Evolutionary conservation across 2,329 filamentous ascomycete genomes (phyloP).

Genomic region (Xylaria sp.): DNA sequence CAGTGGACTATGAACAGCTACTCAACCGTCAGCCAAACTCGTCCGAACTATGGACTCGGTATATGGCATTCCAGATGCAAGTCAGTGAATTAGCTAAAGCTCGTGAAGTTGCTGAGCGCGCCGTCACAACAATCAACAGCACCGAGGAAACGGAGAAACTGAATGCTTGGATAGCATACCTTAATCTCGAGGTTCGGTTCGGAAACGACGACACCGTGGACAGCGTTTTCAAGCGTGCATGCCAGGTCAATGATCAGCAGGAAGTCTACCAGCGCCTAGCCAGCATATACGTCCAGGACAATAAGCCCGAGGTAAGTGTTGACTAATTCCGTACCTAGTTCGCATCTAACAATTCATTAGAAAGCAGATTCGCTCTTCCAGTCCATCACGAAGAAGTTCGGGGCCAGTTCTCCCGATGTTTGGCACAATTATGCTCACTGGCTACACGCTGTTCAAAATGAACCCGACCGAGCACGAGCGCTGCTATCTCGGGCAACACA

Average conservation of each 20-base stretch:
- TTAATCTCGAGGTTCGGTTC: constrained; percentile 93
- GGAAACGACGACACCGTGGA: constrained; percentile 83
- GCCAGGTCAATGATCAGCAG: constrained; percentile 89
- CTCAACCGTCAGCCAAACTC: constrained; percentile 91
- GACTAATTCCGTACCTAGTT: not conserved
- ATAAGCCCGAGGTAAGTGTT: constrained; percentile 75
- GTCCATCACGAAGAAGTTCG: constrained; percentile 84
- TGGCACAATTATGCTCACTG: constrained; percentile 97
- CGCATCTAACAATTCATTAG: constrained; percentile 53
- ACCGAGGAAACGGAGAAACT: constrained; percentile 90
- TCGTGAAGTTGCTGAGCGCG: constrained; percentile 86
- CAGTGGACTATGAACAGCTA: constrained; percentile 91
- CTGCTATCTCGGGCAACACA: constrained; percentile 85
- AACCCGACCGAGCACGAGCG: constrained; percentile 75
- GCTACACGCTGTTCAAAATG: constrained; percentile 74
- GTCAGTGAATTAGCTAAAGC: constrained; percentile 88
- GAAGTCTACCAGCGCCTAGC: constrained; percentile 88
- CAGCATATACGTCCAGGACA: constrained; percentile 93
- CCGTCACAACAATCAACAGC: constrained; percentile 88
- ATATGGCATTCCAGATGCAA: constrained; percentile 98
- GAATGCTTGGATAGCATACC: constrained; percentile 91
- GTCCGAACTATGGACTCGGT: constrained; percentile 92
- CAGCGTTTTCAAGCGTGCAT: constrained; percentile 87
- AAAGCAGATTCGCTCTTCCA: constrained; percentile 91
- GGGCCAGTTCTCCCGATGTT: constrained; percentile 76